Evolutionary conservation across 371 early-diverging fungal species (phyloP).

Genomic region (Apophysomyces variabilis): DNA sequence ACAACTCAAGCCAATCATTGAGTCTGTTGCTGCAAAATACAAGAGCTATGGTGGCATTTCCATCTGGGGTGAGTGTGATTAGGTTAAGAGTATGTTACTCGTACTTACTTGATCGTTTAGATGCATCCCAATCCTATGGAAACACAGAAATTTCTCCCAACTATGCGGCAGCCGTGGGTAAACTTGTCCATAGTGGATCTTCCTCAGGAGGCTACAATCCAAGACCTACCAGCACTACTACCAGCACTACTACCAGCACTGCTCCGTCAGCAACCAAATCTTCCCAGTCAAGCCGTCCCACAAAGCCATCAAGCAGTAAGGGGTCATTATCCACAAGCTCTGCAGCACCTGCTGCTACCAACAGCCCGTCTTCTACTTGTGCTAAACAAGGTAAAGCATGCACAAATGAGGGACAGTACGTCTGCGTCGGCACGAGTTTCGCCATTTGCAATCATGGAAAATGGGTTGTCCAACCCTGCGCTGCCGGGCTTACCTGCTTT

Average conservation of each 20-base stretch:
- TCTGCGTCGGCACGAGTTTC: slow-evolving; percentile 26
- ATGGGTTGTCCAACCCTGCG: slow-evolving; percentile 31
- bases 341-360: slow-evolving; percentile 15
- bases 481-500: slow-evolving; percentile 29
- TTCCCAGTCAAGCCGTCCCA: background rate
- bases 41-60: slow-evolving; percentile 70
- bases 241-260: slow-evolving; percentile 12
- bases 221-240: slow-evolving; percentile 12
- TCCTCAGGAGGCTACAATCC: slow-evolving; percentile 4
- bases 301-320: background rate
- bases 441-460: slow-evolving; percentile 30
- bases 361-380: slow-evolving; percentile 12
- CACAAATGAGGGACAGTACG: slow-evolving; percentile 22
- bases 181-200: slow-evolving; percentile 24
- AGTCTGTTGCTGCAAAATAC: slow-evolving; percentile 41
- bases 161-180: slow-evolving; percentile 35
- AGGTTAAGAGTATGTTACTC: no score
- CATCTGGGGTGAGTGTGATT: slow-evolving; percentile 56
- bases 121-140: slow-evolving; percentile 50
- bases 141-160: slow-evolving; percentile 33
- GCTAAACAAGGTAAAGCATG: slow-evolving; percentile 10
- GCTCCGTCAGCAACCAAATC: slow-evolving; percentile 9
- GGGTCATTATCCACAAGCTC: slow-evolving; percentile 8
- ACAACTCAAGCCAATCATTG: slow-evolving; percentile 39
- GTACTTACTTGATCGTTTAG: background rate